A percentile compares a stretch with the other conserved stretches of the same genome.
These are phyloP conservation scores for Xanthoconium separans DNA, from an alignment of 1,284 basidiomycete genomes.

Conservation along the genomic window DNA sequence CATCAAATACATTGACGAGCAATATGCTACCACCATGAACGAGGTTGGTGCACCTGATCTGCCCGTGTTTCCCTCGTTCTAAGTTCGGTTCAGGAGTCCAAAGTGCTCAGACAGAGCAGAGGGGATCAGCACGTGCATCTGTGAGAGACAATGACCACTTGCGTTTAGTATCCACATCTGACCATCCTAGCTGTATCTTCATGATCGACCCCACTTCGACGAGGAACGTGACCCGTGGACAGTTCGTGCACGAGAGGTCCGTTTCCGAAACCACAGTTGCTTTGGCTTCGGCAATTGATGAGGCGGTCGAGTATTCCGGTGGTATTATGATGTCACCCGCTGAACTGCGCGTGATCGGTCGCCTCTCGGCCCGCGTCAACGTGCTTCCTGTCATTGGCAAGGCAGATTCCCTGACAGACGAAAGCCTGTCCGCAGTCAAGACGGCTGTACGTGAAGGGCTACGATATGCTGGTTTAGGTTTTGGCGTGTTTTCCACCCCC, in stretches of 20 bases:
- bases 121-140: slow-evolving; percentile 83
- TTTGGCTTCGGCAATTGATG: slow-evolving; percentile 37
- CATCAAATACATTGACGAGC: slow-evolving; percentile 72
- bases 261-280: slow-evolving; percentile 62
- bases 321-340: slow-evolving; percentile 64
- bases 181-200: slow-evolving; percentile 65
- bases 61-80: background rate
- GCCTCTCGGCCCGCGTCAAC: slow-evolving; percentile 69
- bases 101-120: slow-evolving; percentile 79
- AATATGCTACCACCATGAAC: slow-evolving; percentile 79
- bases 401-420: slow-evolving; percentile 76
- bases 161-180: slow-evolving; percentile 15
- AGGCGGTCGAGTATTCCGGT: slow-evolving; percentile 47
- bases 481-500: slow-evolving; percentile 67
- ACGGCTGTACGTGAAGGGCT: slow-evolving; percentile 64
- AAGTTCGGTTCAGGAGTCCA: slow-evolving; percentile 60
- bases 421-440: slow-evolving; percentile 64
- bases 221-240: slow-evolving; percentile 45
- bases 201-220: slow-evolving; percentile 76
- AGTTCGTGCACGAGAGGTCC: slow-evolving; percentile 49
- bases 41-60: slow-evolving; percentile 51
- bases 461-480: slow-evolving; percentile 59
- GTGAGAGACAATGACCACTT: slow-evolving; percentile 42
- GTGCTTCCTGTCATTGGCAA: slow-evolving; percentile 76
- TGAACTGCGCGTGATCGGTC: slow-evolving; percentile 74